Conservation (phyloP, 2,329 filamentous ascomycete species). For the Juglanconis juglandina region DNA sequence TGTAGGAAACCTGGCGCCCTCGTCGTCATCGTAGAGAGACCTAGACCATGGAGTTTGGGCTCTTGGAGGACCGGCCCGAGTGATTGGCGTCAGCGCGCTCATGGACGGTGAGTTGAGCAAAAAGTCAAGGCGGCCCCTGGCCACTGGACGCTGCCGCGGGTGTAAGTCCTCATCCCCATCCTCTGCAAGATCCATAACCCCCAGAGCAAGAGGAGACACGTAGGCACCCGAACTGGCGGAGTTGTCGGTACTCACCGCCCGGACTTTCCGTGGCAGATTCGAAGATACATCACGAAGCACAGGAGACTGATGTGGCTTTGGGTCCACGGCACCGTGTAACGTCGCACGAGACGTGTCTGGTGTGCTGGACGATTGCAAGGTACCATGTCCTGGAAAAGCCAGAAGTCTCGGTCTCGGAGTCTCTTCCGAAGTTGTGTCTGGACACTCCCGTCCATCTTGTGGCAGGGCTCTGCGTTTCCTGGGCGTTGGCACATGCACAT, state of each 20-base stretch:
- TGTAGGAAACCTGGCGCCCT: not conserved
- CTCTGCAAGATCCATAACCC: conserved; percentile 13
- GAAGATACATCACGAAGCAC: not conserved
- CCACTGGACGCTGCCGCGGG: conserved; percentile 1
- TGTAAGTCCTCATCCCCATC: conserved; percentile 4
- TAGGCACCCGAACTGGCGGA: not conserved
- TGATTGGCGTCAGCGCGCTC: not conserved
- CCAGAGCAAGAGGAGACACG: conserved; percentile 1
- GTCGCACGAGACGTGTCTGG: not conserved
- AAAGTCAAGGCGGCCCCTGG: conserved; percentile 7
- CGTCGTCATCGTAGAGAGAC: not conserved
- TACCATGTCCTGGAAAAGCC: not conserved
- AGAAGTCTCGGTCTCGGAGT: not conserved
- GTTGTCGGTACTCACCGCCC: not conserved
- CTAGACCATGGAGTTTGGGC: not conserved
- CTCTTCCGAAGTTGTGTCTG: not conserved
- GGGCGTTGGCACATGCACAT: conserved; percentile 41
- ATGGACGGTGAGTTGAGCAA: conserved; percentile 13
- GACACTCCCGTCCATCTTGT: not conserved
- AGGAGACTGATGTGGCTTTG: not conserved
- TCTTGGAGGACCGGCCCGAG: not conserved
- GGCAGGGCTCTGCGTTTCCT: conserved; percentile 29
- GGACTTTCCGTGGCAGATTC: conserved; percentile 9
- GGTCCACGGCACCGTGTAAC: not conserved
- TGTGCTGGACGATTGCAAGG: not conserved